Evolutionary conservation across 73 alveolate genomes (phyloP).

Genomic region (Paraurostyla sp.): DNA sequence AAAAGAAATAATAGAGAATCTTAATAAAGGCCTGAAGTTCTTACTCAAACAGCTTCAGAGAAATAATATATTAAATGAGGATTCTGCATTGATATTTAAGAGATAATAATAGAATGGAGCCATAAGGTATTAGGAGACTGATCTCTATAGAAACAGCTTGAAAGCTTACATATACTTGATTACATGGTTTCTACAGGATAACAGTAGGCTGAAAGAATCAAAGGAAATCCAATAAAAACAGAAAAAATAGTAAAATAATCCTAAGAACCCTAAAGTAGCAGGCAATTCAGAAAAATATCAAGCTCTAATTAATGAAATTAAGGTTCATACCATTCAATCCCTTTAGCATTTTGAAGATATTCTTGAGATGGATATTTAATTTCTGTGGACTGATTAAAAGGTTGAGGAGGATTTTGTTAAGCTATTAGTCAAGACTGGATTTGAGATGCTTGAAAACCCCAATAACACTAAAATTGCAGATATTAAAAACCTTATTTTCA

Average conservation of each 20-base stretch:
- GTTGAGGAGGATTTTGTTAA: constrained; percentile 64
- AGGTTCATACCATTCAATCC: background rate
- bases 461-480: constrained; percentile 26
- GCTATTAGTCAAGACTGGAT: constrained; percentile 53
- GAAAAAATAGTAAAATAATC: background rate
- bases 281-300: background rate
- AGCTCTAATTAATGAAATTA: background rate
- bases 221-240: background rate
- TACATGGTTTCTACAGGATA: constrained; percentile 33
- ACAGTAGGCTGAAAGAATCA: constrained; percentile 39
- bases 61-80: background rate
- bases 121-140: background rate
- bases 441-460: constrained; percentile 67
- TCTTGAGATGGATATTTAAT: constrained; percentile 13
- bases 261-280: background rate
- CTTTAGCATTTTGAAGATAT: background rate
- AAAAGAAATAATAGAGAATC: background rate
- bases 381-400: constrained; percentile 50
- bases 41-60: background rate
- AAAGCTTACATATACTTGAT: constrained; percentile 47
- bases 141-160: constrained; percentile 37
- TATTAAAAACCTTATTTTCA: constrained; percentile 56
- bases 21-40: background rate
- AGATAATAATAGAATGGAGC: background rate
- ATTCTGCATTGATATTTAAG: too few relatives aligned